Evolutionary conservation across 257 asterid genomes (phyloP).

Genomic region (Ilex aquifolium): DNA sequence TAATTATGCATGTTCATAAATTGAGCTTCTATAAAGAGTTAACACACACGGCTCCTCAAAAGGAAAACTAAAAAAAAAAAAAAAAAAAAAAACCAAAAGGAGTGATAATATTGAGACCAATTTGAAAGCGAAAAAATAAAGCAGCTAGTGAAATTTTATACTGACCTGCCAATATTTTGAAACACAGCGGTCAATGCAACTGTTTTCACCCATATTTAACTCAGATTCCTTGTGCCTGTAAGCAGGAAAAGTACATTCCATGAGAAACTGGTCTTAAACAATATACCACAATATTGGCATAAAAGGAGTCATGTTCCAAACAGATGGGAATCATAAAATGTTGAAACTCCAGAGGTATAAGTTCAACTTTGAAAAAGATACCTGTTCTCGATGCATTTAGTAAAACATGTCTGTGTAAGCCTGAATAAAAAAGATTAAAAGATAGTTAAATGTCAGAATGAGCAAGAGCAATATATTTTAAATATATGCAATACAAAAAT

Average conservation of each 20-base stretch:
- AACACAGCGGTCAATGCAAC: slow-evolving; percentile 88
- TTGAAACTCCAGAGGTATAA: not conserved
- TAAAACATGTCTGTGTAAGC: slow-evolving; percentile 83
- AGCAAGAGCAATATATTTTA: no score
- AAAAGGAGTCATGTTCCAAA: not conserved
- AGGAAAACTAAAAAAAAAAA: no score
- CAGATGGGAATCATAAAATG: not conserved
- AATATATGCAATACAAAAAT: no score
- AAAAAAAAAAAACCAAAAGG: no score
- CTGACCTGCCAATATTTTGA: slow-evolving; percentile 78
- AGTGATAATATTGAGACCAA: not conserved
- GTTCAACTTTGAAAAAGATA: slow-evolving; percentile 17
- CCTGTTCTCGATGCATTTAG: slow-evolving; percentile 76
- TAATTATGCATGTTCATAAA: no score
- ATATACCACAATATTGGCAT: not conserved
- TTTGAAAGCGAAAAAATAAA: not conserved
- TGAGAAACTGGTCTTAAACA: not conserved
- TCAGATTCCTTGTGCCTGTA: slow-evolving; percentile 83
- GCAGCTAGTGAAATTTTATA: not conserved
- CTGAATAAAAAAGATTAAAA: slow-evolving; percentile 31
- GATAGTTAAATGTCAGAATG: slow-evolving; percentile 1
- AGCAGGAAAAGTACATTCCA: not conserved
- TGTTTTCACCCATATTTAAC: slow-evolving; percentile 86
- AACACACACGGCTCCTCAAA: no score
- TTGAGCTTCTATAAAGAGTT: no score